Evolutionary conservation across 495 filamentous ascomycete species (phyloP).

Genomic region (Hypoxylon rickii): DNA sequence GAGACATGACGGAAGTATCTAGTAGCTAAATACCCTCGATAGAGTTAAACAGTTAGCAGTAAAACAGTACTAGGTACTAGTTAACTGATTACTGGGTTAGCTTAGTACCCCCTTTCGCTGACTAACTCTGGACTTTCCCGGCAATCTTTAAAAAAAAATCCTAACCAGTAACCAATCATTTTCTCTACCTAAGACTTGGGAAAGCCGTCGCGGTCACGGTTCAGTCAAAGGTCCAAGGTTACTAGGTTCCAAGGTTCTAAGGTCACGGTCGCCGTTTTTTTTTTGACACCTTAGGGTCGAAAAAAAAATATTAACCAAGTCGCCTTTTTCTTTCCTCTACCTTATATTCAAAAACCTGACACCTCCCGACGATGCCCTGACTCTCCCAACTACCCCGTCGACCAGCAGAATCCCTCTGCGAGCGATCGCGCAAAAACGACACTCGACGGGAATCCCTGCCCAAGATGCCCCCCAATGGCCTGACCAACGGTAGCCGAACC

Average conservation of each 20-base stretch:
- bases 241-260: background rate
- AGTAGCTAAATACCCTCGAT: background rate
- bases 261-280: background rate
- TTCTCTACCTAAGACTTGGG: background rate
- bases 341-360: too few relatives aligned
- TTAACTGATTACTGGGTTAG: slow-evolving; percentile 1
- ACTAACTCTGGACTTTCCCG: too few relatives aligned
- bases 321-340: background rate
- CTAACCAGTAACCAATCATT: background rate
- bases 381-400: slow-evolving; percentile 25
- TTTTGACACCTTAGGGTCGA: slow-evolving; percentile 10
- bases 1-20: slow-evolving; percentile 1
- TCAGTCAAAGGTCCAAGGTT: background rate
- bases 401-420: slow-evolving; percentile 36
- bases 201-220: slow-evolving; percentile 16
- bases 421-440: slow-evolving; percentile 32
- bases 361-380: slow-evolving; percentile 37
- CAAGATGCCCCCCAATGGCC: slow-evolving; percentile 39
- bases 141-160: background rate
- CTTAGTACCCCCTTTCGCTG: too few relatives aligned
- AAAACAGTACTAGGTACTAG: background rate
- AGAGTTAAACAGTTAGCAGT: too few relatives aligned
- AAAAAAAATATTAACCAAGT: background rate
- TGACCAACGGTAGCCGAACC: slow-evolving; percentile 35
- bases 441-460: slow-evolving; percentile 22